Evolutionary conservation across 2,329 filamentous ascomycete genomes (phyloP).

Genomic region (Aureobasidium vineae): DNA sequence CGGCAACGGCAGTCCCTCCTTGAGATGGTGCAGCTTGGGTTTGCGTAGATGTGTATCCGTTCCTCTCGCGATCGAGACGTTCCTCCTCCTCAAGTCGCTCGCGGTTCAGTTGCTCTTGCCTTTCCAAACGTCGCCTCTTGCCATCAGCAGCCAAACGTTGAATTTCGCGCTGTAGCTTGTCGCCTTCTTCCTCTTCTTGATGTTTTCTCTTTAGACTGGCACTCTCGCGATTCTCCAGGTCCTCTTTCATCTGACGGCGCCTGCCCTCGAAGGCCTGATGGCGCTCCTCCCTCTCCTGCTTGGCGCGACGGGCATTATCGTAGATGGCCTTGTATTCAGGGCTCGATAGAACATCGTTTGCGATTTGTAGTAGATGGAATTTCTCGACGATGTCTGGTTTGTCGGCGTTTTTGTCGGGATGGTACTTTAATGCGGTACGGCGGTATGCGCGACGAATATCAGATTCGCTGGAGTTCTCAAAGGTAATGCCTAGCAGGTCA

Average conservation of each 20-base stretch:
- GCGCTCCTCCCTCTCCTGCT: constrained; percentile 66
- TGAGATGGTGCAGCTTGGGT: background rate
- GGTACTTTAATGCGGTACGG: constrained; percentile 81
- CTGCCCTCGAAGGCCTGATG: constrained; percentile 71
- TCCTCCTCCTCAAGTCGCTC: constrained; percentile 54
- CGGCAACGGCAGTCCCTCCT: constrained; percentile 44
- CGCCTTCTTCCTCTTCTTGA: constrained; percentile 50
- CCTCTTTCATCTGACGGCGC: constrained; percentile 75
- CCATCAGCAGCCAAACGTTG: constrained; percentile 48
- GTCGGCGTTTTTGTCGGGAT: constrained; percentile 84
- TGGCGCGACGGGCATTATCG: constrained; percentile 71
- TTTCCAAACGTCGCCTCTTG: constrained; percentile 56
- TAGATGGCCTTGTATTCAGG: constrained; percentile 70
- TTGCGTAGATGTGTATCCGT: constrained; percentile 17
- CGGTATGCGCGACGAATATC: constrained; percentile 83
- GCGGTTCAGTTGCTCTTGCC: constrained; percentile 53
- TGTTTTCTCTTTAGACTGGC: constrained; percentile 46
- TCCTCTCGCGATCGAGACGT: constrained; percentile 44
- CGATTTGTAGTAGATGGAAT: constrained; percentile 82
- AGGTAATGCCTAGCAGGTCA: constrained; percentile 66
- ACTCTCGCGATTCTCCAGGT: constrained; percentile 75
- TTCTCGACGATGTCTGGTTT: constrained; percentile 65
- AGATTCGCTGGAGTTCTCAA: constrained; percentile 59
- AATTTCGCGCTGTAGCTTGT: constrained; percentile 57
- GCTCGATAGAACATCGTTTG: constrained; percentile 79